These are phyloP conservation scores for Lathyrus tuberosus DNA, from an alignment of 306 rosid genomes.

Conservation along the genomic window DNA sequence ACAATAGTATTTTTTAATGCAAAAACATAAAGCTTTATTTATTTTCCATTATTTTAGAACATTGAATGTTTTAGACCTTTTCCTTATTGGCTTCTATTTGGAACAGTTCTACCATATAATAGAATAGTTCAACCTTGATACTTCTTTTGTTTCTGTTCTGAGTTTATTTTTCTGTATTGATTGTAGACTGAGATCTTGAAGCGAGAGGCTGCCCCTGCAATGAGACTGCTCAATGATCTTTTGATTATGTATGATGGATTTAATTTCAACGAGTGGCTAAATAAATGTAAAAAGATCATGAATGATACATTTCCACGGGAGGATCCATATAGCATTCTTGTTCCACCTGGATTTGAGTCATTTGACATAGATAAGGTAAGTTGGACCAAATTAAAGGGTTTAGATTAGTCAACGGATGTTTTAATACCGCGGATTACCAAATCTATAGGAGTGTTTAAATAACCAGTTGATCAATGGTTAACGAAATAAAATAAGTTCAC, in stretches of 20 bases:
- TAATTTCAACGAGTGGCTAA: conserved; percentile 75
- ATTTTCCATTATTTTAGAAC: not conserved
- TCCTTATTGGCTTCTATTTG: not conserved
- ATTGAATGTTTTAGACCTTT: conserved; percentile 1
- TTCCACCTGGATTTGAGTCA: conserved; percentile 77
- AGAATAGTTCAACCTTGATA: not conserved
- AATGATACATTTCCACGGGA: conserved; percentile 77
- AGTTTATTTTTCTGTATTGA: conserved; percentile 1
- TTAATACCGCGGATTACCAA: not conserved
- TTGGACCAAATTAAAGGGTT: conserved; percentile 15
- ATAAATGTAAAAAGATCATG: conserved; percentile 74
- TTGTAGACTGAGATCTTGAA: conserved; percentile 86
- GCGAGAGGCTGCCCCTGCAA: conserved; percentile 85
- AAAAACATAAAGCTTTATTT: not conserved
- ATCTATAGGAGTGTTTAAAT: not conserved
- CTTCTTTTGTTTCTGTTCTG: conserved; percentile 12
- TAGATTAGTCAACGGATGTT: not conserved
- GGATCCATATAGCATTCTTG: conserved; percentile 91
- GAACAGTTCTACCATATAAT: conserved; percentile 29
- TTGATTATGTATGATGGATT: conserved; percentile 78
- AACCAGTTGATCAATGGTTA: conserved; percentile 1
- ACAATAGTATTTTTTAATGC: not conserved
- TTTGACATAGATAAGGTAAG: conserved; percentile 80
- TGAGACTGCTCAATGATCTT: conserved; percentile 91
- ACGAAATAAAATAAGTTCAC: not conserved